phyloP scores from a whole-genome alignment of 176 grass and related monocot genomes.

The Panicum miliaceum region DNA sequence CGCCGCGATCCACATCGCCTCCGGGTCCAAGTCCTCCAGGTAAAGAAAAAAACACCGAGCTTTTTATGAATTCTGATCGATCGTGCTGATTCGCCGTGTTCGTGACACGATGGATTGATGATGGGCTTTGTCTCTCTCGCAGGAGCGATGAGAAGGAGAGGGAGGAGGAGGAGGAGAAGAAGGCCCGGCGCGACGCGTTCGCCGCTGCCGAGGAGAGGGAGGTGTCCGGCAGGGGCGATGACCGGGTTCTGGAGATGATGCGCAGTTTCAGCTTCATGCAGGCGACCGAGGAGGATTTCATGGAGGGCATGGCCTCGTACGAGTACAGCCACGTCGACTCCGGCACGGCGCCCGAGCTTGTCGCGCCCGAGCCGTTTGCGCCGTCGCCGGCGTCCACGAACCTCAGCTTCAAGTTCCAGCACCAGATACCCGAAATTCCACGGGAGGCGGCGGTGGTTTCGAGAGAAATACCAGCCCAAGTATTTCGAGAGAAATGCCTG shows the following conservation, averaged over 20 bases:
- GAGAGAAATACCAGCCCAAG: neutral
- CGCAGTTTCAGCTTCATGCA: conserved; percentile 62
- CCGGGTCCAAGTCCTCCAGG: conserved; percentile 44
- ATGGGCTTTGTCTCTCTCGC: neutral
- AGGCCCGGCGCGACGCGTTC: neutral
- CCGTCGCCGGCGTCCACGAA: neutral
- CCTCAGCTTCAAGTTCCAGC: conserved; percentile 75
- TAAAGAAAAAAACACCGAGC: neutral
- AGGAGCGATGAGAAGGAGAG: conserved; percentile 20
- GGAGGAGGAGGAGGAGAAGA: neutral
- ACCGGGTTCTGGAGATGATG: conserved; percentile 57
- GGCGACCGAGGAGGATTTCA: conserved; percentile 38
- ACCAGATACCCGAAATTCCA: conserved; percentile 48
- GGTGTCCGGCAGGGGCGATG: neutral
- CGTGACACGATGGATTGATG: neutral
- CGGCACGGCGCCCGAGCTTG: neutral
- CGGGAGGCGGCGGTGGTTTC: neutral
- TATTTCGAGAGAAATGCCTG: neutral
- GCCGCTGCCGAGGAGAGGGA: neutral
- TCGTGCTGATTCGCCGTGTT: neutral
- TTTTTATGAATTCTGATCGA: neutral
- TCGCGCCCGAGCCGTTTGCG: neutral
- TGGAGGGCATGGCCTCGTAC: conserved; percentile 3
- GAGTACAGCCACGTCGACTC: conserved; percentile 6
- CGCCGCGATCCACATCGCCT: conserved; percentile 50